phyloP scores from a whole-genome alignment of 2,329 filamentous ascomycete genomes.

The Aureobasidium sp. region DNA sequence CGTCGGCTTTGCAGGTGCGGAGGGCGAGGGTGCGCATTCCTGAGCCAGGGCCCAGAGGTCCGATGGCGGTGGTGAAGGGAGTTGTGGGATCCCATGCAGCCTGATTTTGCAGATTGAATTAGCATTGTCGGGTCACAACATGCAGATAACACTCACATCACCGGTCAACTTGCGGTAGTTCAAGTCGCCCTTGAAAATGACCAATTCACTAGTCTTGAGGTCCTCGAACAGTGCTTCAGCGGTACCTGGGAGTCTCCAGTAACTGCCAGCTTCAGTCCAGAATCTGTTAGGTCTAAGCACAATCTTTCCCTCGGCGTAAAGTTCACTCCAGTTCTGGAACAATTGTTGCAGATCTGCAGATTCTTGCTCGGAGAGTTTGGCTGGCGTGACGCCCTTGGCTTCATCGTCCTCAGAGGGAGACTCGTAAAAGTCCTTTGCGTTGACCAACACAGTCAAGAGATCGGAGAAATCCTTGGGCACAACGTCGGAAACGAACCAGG shows the following conservation, averaged over 20 bases:
- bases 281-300: constrained; percentile 77
- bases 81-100: constrained; percentile 80
- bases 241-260: constrained; percentile 72
- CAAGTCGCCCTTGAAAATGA: constrained; percentile 94
- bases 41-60: constrained; percentile 72
- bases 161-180: constrained; percentile 92
- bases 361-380: constrained; percentile 61
- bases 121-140: background rate
- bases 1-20: constrained; percentile 93
- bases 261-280: constrained; percentile 85
- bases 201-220: constrained; percentile 73
- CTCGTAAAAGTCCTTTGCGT: constrained; percentile 72
- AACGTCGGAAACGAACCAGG: constrained; percentile 98
- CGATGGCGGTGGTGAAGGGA: constrained; percentile 75
- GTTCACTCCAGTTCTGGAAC: constrained; percentile 70
- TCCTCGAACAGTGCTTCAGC: constrained; percentile 66
- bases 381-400: constrained; percentile 47
- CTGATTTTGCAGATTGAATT: constrained; percentile 33
- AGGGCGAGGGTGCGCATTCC: constrained; percentile 80
- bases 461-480: constrained; percentile 75
- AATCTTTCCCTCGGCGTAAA: constrained; percentile 78
- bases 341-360: constrained; percentile 62
- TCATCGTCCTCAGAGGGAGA: constrained; percentile 61
- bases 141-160: constrained; percentile 56
- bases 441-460: constrained; percentile 72